A percentile compares a stretch with the other conserved stretches of the same genome.
Evolutionary conservation across 2,329 filamentous ascomycete species (phyloP).

Genomic region (Verticillium longisporum): DNA sequence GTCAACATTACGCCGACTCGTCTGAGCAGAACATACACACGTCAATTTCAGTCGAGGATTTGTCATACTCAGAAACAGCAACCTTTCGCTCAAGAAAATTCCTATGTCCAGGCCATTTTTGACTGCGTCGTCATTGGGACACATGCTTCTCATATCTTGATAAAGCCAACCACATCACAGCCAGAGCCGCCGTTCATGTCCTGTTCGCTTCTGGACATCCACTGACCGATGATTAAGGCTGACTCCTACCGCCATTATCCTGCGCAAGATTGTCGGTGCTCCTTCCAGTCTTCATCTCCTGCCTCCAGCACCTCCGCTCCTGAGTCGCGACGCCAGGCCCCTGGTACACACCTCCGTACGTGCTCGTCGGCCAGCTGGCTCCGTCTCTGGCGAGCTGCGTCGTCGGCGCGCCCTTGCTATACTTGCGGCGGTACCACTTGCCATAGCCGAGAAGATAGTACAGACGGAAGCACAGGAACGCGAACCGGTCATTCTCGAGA

Average conservation of each 20-base stretch:
- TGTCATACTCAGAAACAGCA: no score
- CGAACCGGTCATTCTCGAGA: slow-evolving; percentile 55
- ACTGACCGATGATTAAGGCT: slow-evolving; percentile 13
- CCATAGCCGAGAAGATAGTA: slow-evolving; percentile 57
- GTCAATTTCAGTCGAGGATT: no score
- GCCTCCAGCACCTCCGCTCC: slow-evolving; percentile 45
- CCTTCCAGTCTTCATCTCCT: slow-evolving; percentile 25
- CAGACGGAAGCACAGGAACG: slow-evolving; percentile 51
- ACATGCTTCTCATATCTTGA: no score
- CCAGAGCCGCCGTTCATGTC: no score
- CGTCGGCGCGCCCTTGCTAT: slow-evolving; percentile 16
- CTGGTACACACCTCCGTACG: slow-evolving; percentile 53
- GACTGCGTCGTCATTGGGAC: no score
- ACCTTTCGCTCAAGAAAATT: no score
- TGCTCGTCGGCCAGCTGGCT: slow-evolving; percentile 46
- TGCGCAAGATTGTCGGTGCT: slow-evolving; percentile 27
- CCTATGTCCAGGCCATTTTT: no score
- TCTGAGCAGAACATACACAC: no score
- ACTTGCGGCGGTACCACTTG: slow-evolving; percentile 47
- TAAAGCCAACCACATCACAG: neutral
- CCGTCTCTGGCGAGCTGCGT: slow-evolving; percentile 37
- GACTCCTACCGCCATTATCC: slow-evolving; percentile 24
- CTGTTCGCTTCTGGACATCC: no score
- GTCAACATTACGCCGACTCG: no score
- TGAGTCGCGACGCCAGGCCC: slow-evolving; percentile 48